Conservation (phyloP, 352 stramenopile genomes). For the Globisporangium radiosum region DNA sequence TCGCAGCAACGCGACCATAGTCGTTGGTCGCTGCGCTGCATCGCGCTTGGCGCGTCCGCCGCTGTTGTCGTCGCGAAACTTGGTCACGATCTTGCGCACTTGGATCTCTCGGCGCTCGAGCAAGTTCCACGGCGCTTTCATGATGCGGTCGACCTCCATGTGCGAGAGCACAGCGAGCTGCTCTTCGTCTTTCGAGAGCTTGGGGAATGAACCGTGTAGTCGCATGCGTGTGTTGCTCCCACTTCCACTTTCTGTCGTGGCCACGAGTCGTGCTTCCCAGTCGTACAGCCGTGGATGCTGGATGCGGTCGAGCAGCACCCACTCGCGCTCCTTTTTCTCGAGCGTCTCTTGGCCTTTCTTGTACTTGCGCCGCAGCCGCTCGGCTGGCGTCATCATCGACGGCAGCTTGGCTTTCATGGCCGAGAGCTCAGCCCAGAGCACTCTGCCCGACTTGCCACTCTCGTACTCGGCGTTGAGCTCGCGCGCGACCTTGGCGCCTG, state of each 20-base stretch:
- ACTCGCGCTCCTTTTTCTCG: slow-evolving; percentile 72
- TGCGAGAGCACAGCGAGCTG: slow-evolving; percentile 48
- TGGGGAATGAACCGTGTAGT: slow-evolving; percentile 39
- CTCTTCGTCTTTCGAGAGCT: slow-evolving; percentile 62
- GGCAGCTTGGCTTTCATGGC: slow-evolving; percentile 69
- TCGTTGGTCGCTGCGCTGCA: slow-evolving; percentile 11
- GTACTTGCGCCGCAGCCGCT: slow-evolving; percentile 74
- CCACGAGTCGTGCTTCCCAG: slow-evolving; percentile 46
- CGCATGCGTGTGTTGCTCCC: slow-evolving; percentile 19
- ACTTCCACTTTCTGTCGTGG: background rate
- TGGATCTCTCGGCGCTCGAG: slow-evolving; percentile 69
- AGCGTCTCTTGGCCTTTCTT: slow-evolving; percentile 56
- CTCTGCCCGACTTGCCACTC: slow-evolving; percentile 41
- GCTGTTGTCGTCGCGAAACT: slow-evolving; percentile 50
- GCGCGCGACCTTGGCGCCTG: slow-evolving; percentile 38
- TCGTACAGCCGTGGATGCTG: slow-evolving; percentile 54
- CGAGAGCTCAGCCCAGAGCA: slow-evolving; percentile 65
- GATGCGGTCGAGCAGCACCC: slow-evolving; percentile 69
- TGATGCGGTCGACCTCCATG: slow-evolving; percentile 60
- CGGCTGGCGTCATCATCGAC: slow-evolving; percentile 70
- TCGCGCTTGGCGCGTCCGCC: slow-evolving; percentile 9
- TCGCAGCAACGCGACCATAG: slow-evolving; percentile 43
- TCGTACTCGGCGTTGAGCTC: slow-evolving; percentile 65
- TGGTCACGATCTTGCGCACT: slow-evolving; percentile 64
- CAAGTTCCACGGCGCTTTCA: slow-evolving; percentile 69